These are phyloP conservation scores for Amanita thiersii DNA, from an alignment of 768 basidiomycete genomes.

Conservation along the genomic window DNA sequence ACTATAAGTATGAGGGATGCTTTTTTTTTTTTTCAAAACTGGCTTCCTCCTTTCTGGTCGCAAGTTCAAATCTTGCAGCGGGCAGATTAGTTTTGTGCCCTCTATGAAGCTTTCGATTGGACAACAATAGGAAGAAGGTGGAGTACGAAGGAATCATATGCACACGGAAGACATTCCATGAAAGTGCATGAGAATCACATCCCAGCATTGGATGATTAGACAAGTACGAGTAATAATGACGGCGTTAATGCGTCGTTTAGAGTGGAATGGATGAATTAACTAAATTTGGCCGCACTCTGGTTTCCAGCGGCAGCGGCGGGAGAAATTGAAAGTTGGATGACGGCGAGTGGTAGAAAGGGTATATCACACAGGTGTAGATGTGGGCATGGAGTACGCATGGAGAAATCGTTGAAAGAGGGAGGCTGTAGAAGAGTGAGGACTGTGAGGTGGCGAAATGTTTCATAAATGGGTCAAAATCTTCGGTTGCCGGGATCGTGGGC, in stretches of 20 bases:
- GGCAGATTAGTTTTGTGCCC: slow-evolving; percentile 5
- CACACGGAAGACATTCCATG: no score
- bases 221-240: background rate
- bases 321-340: no score
- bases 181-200: no score
- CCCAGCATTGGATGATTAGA: no score
- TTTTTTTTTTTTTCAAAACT: slow-evolving; percentile 4
- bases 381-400: background rate
- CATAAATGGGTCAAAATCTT: slow-evolving; percentile 9
- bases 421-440: background rate
- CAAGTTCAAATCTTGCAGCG: slow-evolving; percentile 12
- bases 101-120: background rate
- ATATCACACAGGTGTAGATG: no score
- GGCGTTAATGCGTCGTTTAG: background rate
- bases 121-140: no score
- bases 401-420: background rate
- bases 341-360: no score
- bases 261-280: background rate
- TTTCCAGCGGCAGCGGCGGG: no score
- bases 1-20: slow-evolving; percentile 15
- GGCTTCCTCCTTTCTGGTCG: no score
- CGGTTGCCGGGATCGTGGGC: slow-evolving; percentile 2
- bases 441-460: slow-evolving; percentile 1
- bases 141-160: no score
- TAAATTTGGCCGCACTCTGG: background rate